These are phyloP conservation scores for Phlegmacium glaucopus DNA, from an alignment of 768 basidiomycete species.

Conservation along the genomic window DNA sequence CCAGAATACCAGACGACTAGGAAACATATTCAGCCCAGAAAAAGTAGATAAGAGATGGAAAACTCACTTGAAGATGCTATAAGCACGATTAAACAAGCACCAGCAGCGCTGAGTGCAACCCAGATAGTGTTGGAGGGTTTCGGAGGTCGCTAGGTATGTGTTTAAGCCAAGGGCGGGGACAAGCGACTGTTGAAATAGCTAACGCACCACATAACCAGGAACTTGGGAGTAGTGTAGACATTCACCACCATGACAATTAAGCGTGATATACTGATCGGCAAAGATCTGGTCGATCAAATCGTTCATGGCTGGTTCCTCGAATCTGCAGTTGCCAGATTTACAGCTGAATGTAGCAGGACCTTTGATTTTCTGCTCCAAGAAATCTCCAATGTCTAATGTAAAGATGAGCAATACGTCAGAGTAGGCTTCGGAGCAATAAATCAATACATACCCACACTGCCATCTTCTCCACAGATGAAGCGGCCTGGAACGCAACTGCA, in stretches of 20 bases:
- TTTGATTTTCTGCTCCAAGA: slow-evolving; percentile 82
- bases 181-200: not conserved
- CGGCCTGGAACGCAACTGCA: slow-evolving; percentile 92
- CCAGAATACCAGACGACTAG: slow-evolving; percentile 89
- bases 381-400: slow-evolving; percentile 83
- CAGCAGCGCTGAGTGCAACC: slow-evolving; percentile 82
- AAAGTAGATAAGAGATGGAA: not conserved
- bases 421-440: not conserved
- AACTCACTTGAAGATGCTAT: slow-evolving; percentile 56
- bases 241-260: slow-evolving; percentile 86
- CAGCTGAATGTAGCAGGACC: slow-evolving; percentile 91
- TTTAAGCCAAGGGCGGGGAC: not conserved
- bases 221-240: slow-evolving; percentile 93
- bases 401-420: not conserved
- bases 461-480: slow-evolving; percentile 95
- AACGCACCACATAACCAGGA: slow-evolving; percentile 40
- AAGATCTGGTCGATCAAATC: slow-evolving; percentile 90
- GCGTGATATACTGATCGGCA: slow-evolving; percentile 85
- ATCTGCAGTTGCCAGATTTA: slow-evolving; percentile 72
- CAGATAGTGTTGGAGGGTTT: slow-evolving; percentile 81
- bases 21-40: not conserved
- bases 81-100: slow-evolving; percentile 73
- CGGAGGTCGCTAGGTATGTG: slow-evolving; percentile 55
- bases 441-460: slow-evolving; percentile 76
- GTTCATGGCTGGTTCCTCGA: slow-evolving; percentile 98